Percentiles rank a stretch among this genome's conserved stretches.
phyloP scores from a whole-genome alignment of 768 basidiomycete genomes.

The Pleurotus ostreatus region DNA sequence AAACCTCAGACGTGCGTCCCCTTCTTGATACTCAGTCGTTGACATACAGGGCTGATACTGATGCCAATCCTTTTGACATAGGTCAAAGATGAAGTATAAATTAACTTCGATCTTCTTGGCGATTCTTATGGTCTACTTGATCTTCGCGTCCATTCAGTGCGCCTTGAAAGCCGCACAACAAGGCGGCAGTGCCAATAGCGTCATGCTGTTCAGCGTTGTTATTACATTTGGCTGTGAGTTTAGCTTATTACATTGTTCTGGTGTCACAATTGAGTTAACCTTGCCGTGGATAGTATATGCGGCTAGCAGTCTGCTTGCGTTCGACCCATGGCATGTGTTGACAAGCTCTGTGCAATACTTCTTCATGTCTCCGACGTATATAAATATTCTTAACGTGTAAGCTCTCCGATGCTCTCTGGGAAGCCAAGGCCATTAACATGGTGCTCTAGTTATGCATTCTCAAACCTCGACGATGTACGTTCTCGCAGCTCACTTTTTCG shows the following conservation, averaged over 20 bases:
- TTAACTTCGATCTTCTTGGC: constrained; percentile 70
- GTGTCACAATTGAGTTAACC: not conserved
- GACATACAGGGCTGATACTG: not conserved
- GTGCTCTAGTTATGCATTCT: constrained; percentile 69
- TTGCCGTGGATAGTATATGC: constrained; percentile 55
- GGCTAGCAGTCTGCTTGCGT: constrained; percentile 71
- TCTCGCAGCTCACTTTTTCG: constrained; percentile 6
- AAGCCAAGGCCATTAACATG: constrained; percentile 17
- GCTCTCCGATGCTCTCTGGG: constrained; percentile 18
- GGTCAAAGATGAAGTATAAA: constrained; percentile 85
- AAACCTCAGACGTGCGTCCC: constrained; percentile 71
- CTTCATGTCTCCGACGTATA: constrained; percentile 77
- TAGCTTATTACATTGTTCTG: not conserved
- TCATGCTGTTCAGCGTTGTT: constrained; percentile 83
- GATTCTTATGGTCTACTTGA: constrained; percentile 77
- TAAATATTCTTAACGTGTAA: constrained; percentile 75
- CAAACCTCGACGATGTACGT: constrained; percentile 79
- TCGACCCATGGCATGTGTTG: constrained; percentile 96
- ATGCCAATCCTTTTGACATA: constrained; percentile 18
- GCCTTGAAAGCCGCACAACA: constrained; percentile 67
- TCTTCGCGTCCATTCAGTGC: constrained; percentile 79
- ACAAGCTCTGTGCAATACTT: constrained; percentile 90
- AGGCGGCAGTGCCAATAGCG: constrained; percentile 59
- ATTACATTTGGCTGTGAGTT: constrained; percentile 76
- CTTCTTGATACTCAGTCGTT: not conserved